Evolutionary conservation across 352 stramenopile species (phyloP).

Genomic region (Phytopythium chamaehyphon): DNA sequence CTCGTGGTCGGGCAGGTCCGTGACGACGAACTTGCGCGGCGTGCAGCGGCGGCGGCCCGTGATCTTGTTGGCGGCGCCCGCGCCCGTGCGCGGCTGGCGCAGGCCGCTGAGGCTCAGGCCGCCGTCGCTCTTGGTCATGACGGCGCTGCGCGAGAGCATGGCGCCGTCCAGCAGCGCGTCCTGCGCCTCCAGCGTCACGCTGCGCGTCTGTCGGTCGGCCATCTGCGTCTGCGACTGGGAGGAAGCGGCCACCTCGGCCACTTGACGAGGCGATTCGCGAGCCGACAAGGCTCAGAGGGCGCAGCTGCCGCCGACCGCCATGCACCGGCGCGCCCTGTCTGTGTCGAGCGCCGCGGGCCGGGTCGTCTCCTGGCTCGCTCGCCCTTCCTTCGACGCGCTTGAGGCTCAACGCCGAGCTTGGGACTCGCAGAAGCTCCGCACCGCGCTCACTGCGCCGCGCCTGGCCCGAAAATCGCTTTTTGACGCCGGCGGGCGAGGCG

Average conservation of each 20-base stretch:
- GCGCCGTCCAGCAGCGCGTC: slow-evolving; percentile 1
- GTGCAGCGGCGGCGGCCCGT: slow-evolving; percentile 51
- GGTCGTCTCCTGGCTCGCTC: neutral
- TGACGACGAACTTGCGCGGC: slow-evolving; percentile 67
- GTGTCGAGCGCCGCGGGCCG: neutral
- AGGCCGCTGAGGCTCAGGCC: slow-evolving; percentile 5
- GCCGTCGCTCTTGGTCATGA: slow-evolving; percentile 1
- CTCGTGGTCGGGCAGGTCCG: slow-evolving; percentile 56
- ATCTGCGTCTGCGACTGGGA: neutral
- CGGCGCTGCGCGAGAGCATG: slow-evolving; percentile 5
- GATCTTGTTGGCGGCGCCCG: slow-evolving; percentile 29
- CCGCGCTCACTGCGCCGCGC: neutral
- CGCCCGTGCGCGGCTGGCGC: slow-evolving; percentile 10
- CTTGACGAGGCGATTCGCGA: neutral
- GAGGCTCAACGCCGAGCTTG: too few species aligned
- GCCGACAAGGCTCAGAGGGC: neutral
- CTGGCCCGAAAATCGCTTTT: slow-evolving; percentile 5
- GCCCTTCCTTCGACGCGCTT: neutral
- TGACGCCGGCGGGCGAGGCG: neutral
- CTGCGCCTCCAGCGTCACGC: slow-evolving; percentile 4
- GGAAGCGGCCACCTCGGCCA: too few species aligned
- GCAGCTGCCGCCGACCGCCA: slow-evolving; percentile 3
- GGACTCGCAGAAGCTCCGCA: too few species aligned
- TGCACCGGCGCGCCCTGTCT: neutral
- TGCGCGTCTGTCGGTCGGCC: slow-evolving; percentile 4